A percentile compares a stretch with the other conserved stretches of the same genome.
Conservation (phyloP, 2,329 filamentous ascomycete species). For the Pseudogymnoascus sp. region DNA sequence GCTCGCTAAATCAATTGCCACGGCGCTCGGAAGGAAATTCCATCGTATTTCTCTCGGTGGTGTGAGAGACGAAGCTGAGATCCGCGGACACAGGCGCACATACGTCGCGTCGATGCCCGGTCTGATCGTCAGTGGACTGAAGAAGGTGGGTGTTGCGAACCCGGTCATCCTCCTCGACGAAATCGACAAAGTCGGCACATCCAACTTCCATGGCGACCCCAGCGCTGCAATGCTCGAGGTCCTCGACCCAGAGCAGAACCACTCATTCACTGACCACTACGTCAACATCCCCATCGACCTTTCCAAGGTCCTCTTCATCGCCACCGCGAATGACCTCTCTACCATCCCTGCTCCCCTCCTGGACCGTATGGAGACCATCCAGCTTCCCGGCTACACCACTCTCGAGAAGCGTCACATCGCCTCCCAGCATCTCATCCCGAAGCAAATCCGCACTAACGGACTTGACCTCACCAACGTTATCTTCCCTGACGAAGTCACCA, state of each 20-base stretch:
- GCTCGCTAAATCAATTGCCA: slow-evolving; percentile 85
- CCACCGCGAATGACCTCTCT: slow-evolving; percentile 89
- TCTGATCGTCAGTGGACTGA: slow-evolving; percentile 83
- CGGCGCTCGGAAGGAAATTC: slow-evolving; percentile 88
- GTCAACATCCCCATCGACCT: slow-evolving; percentile 92
- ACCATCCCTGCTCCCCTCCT: slow-evolving; percentile 91
- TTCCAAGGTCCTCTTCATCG: slow-evolving; percentile 94
- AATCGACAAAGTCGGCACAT: slow-evolving; percentile 90
- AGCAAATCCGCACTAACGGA: slow-evolving; percentile 88
- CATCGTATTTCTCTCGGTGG: slow-evolving; percentile 94
- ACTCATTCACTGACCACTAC: slow-evolving; percentile 92
- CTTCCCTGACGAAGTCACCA: slow-evolving; percentile 76
- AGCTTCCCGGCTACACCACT: slow-evolving; percentile 90
- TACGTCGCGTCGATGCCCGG: slow-evolving; percentile 99
- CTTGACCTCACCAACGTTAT: slow-evolving; percentile 67
- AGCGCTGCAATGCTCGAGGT: slow-evolving; percentile 98
- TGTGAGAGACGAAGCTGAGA: slow-evolving; percentile 93
- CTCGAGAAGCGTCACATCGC: slow-evolving; percentile 96
- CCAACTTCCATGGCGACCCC: slow-evolving; percentile 90
- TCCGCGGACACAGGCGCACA: slow-evolving; percentile 85
- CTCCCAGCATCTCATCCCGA: slow-evolving; percentile 85
- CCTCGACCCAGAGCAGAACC: slow-evolving; percentile 92
- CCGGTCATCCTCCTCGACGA: slow-evolving; percentile 94
- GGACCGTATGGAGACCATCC: slow-evolving; percentile 95
- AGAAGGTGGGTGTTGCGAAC: slow-evolving; percentile 92